Evolutionary conservation across 768 basidiomycete species (phyloP), one percentile per base, ranked within the genome.

Genomic region (Amanita phalloides): DNA sequence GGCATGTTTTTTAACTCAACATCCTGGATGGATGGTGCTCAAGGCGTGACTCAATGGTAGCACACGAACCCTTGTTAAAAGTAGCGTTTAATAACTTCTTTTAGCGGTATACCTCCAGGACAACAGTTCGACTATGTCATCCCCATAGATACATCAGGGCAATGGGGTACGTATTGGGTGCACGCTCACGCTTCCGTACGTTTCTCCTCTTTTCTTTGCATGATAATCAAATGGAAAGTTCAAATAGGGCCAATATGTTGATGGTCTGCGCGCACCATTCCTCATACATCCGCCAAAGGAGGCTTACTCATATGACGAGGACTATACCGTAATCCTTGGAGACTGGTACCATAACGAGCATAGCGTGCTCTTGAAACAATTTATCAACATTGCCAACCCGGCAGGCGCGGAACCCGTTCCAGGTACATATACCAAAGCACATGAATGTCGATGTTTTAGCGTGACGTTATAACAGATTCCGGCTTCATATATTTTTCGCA

Each of bases 311-410:
- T 97, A 96, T 65, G 93, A 97, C 64, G 89, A 85, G 25, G 95
- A 97, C 58, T 93, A 80, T 68, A 94, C 88, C 17, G 71, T 98
- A 56, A 62, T 92, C 53, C 70, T 97, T 1, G 78, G 82, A 4
- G 94, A 97, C 64, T 98, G 95, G 94, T 97, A 97, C 62, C 91
- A 96, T 62, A 63, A 82, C 5, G 73, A 90, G 62, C 87, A 91
- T 54, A 44, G 66, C 1, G 71, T 65, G 7, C 76, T 95, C 32
- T 46, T 88, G 48, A 64, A 80, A 23, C 64, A 77, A 32, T 94
- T 90, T 66, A 67, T 92, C 62, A 84, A 66, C 61, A 73, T 81
- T 38, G 69, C 75, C 6, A 87, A 95, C 64, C 93, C 93, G 0
- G 78, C 76, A 21, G 93, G 92, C 17, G 82, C 82, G 0, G 93